Evolutionary conservation across 2,329 filamentous ascomycete genomes (phyloP), one percentile per base, ranked within the genome.

Genomic region (Pseudocercospora ulei): DNA sequence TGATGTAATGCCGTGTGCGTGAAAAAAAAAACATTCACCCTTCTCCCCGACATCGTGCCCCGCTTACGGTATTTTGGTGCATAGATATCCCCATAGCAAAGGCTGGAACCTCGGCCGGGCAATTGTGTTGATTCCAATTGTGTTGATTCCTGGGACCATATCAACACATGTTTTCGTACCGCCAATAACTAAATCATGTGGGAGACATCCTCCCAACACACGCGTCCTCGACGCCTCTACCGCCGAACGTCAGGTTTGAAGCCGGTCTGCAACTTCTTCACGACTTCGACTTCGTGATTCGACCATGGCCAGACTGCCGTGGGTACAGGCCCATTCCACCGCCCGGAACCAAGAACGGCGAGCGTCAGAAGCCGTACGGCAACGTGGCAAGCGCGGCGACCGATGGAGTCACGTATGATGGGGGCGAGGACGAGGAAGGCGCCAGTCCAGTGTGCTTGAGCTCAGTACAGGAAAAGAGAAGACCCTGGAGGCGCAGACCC

Each of bases 361-460:
- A 35, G 6, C 27, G 26, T 12, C n/a, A 23, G 6, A 41, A 41
- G 14, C 29, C 39, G 1, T 39, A 47, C 12, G 39, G 26, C 30
- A 38, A 27, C 7, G 8, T 39, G 12, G 23, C 36, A 2, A 48
- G 44, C 22, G 46, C 43, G 7, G 33, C 18, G n/a, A 34, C 43
- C 7, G 19, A 40, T 2, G 5, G 30, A 17, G 31, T 50, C 12
- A 41, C 47, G 22, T 53, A 52, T 43, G 59, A 51, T 41, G 56
- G 58, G 29, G 56, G 59, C 12, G 55, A 58, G 44, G 57, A 60
- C 46, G 55, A 57, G 52, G 50, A 0, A 40, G 53, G n/a, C 25
- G 46, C 16, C 44, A 31, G 22, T 43, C 39, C 11, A 46, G 40
- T 29, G 38, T 42, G 24, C 35, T 48, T 16, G 45, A 40, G 36